Percentiles rank a stretch among this genome's conserved stretches.
Conservation (phyloP, 495 filamentous ascomycete species). For the Hypoxylon perforatum region DNA sequence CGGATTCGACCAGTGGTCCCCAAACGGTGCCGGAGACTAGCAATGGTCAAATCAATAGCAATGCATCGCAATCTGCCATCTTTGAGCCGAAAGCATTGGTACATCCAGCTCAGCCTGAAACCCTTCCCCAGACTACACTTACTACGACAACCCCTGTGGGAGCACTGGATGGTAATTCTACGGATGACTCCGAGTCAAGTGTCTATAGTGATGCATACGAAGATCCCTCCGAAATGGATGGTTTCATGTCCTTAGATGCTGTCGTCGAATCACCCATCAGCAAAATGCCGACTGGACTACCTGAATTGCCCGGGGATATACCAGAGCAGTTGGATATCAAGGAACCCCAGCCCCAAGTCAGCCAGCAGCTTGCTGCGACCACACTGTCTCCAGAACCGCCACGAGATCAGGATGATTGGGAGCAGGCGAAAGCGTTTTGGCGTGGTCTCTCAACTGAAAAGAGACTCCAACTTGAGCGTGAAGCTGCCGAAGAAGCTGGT, state of each 20-base stretch:
- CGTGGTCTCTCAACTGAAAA: slow-evolving; percentile 67
- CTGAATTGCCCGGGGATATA: slow-evolving; percentile 7
- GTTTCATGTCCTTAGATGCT: slow-evolving; percentile 86
- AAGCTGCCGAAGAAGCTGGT: slow-evolving; percentile 62
- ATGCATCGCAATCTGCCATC: slow-evolving; percentile 14
- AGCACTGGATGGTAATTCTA: slow-evolving; percentile 11
- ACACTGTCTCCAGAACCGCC: background rate
- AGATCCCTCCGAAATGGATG: slow-evolving; percentile 72
- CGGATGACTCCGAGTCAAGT: slow-evolving; percentile 57
- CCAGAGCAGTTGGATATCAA: background rate
- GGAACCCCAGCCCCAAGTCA: background rate
- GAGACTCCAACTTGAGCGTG: slow-evolving; percentile 65
- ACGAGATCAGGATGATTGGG: slow-evolving; percentile 62
- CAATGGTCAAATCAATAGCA: background rate
- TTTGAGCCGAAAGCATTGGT: slow-evolving; percentile 35
- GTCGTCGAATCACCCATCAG: slow-evolving; percentile 72
- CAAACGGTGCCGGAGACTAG: background rate
- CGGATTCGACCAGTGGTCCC: slow-evolving; percentile 28
- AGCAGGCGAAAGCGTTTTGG: slow-evolving; percentile 72
- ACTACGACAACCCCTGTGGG: slow-evolving; percentile 25
- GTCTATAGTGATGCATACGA: slow-evolving; percentile 92
- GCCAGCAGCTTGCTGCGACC: slow-evolving; percentile 3
- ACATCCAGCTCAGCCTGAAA: slow-evolving; percentile 19
- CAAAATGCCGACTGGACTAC: slow-evolving; percentile 20
- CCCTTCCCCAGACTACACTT: slow-evolving; percentile 39